These are phyloP conservation scores for Theobroma cacao DNA, from an alignment of 345 rosid genomes.

Conservation along the genomic window DNA sequence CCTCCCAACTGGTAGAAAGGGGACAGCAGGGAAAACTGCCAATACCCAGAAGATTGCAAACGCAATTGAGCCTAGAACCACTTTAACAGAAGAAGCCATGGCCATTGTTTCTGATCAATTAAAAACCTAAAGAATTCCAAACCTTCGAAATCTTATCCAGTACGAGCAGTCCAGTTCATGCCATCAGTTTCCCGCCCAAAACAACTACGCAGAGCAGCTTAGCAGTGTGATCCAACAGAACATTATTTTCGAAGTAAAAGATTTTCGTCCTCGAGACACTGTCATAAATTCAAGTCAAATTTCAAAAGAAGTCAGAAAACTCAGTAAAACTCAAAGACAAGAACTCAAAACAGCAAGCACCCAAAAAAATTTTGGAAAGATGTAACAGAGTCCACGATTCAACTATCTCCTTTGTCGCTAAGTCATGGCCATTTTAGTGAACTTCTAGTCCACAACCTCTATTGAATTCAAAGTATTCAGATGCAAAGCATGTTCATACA, in stretches of 20 bases:
- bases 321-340: neutral
- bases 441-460: neutral
- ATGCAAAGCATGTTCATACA: neutral
- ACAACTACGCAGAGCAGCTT: neutral
- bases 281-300: neutral
- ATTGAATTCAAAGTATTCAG: neutral
- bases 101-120: constrained; percentile 36
- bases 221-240: neutral
- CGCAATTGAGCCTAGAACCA: constrained; percentile 61
- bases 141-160: neutral
- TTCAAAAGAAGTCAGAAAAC: neutral
- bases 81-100: constrained; percentile 47
- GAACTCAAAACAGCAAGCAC: too few relatives aligned
- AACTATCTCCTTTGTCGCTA: neutral
- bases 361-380: neutral
- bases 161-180: neutral
- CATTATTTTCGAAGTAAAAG: neutral
- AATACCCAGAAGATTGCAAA: constrained; percentile 75
- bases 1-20: constrained; percentile 75
- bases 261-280: neutral
- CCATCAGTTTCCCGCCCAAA: neutral
- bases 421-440: neutral
- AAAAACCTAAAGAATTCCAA: neutral
- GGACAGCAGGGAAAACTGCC: constrained; percentile 83
- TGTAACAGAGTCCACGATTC: neutral